Evolutionary conservation across 2,329 filamentous ascomycete species (phyloP).

Genomic region (Alternaria atra): DNA sequence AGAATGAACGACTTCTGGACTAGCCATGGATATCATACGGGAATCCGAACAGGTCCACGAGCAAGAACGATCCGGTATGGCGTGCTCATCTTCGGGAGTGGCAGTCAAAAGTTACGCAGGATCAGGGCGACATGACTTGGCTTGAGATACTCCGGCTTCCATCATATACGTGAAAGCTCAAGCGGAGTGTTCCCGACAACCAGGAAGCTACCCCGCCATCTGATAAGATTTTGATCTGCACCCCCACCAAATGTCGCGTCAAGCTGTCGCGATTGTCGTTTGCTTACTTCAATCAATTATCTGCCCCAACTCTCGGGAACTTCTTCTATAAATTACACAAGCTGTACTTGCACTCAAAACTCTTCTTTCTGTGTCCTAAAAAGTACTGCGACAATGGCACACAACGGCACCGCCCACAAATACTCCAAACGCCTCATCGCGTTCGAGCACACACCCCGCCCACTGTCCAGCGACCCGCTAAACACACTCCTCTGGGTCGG

Average conservation of each 20-base stretch:
- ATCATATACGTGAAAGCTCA: background rate
- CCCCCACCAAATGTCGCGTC: constrained; percentile 10
- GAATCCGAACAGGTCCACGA: background rate
- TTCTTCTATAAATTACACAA: background rate
- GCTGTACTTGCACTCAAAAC: background rate
- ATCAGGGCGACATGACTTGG: background rate
- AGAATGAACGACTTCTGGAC: background rate
- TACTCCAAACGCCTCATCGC: constrained; percentile 54
- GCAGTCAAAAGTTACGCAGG: background rate
- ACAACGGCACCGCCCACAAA: constrained; percentile 53
- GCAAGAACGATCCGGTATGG: background rate
- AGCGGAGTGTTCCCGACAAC: background rate
- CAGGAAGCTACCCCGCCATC: constrained; percentile 14
- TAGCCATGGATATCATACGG: background rate
- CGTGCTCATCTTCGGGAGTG: background rate
- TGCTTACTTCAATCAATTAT: background rate
- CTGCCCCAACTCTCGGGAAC: background rate
- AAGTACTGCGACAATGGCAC: constrained; percentile 33
- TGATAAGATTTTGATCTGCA: constrained; percentile 12
- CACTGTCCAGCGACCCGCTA: constrained; percentile 27
- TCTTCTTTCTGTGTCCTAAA: background rate
- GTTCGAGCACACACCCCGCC: constrained; percentile 56
- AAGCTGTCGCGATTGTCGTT: background rate
- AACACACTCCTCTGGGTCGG: constrained; percentile 75
- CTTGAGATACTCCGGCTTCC: background rate